Evolutionary conservation across 2,329 filamentous ascomycete genomes (phyloP).

Genomic region (Claviceps purpurea): DNA sequence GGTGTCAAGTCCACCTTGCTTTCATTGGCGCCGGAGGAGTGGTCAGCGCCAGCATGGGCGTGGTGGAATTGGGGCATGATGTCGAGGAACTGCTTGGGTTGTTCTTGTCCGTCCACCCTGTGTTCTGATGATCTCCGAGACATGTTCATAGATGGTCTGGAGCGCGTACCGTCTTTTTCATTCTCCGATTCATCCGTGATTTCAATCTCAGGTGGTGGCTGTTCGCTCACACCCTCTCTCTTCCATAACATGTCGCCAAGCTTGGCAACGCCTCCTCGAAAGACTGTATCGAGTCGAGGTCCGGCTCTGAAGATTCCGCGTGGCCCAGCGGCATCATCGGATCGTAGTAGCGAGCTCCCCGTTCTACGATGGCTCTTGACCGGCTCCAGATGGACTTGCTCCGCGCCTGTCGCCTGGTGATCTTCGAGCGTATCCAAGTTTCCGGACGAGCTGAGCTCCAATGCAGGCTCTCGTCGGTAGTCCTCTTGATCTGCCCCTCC

Average conservation of each 20-base stretch:
- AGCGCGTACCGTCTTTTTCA: constrained; percentile 27
- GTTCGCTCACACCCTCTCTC: constrained; percentile 28
- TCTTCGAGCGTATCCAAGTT: constrained; percentile 8
- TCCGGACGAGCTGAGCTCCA: constrained; percentile 14
- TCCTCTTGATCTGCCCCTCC: constrained; percentile 20
- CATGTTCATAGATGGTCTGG: constrained; percentile 20
- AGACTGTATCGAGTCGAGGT: constrained; percentile 57
- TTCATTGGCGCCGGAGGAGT: constrained; percentile 7
- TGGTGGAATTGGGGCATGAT: constrained; percentile 37
- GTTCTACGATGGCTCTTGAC: constrained; percentile 29
- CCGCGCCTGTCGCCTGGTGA: constrained; percentile 22
- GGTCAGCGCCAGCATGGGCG: constrained; percentile 14
- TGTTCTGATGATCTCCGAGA: constrained; percentile 22
- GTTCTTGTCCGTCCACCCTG: constrained; percentile 15
- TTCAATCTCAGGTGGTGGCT: constrained; percentile 22
- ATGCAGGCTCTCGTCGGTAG: constrained; percentile 13
- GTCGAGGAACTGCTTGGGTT: constrained; percentile 34
- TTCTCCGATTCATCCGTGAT: constrained; percentile 37
- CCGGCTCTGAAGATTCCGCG: constrained; percentile 63
- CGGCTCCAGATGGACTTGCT: constrained; percentile 5
- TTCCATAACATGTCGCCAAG: constrained; percentile 45
- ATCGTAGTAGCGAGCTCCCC: constrained; percentile 32
- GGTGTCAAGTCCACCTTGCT: constrained; percentile 9
- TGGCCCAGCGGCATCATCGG: constrained; percentile 20
- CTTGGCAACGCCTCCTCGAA: constrained; percentile 45